Evolutionary conservation across 208 protist species (phyloP).

Genomic region (Leishmania tropica): DNA sequence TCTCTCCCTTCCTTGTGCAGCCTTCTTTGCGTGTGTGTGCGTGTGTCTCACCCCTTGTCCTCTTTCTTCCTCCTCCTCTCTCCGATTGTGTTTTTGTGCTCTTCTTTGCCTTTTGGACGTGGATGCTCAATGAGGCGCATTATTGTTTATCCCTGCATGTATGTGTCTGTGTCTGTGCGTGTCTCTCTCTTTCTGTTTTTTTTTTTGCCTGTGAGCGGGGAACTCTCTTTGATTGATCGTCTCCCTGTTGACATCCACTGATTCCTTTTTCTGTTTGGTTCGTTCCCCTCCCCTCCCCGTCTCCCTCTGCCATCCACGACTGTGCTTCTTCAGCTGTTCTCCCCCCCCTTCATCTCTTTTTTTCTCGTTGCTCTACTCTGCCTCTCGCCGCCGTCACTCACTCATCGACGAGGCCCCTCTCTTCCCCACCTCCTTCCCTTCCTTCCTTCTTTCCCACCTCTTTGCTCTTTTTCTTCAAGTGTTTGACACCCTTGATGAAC

Average conservation of each 20-base stretch:
- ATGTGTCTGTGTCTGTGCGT: background rate
- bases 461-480: constrained; percentile 2
- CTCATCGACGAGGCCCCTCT: background rate
- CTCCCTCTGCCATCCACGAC: too few species aligned
- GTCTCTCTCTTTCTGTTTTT: too few species aligned
- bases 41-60: too few species aligned
- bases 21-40: background rate
- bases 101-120: background rate
- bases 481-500: background rate
- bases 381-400: too few species aligned
- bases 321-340: background rate
- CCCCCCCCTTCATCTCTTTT: background rate
- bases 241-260: too few species aligned
- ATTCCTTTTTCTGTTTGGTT: too few species aligned
- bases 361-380: background rate
- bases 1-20: background rate
- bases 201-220: too few species aligned
- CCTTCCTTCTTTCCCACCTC: background rate
- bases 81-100: background rate
- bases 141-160: background rate
- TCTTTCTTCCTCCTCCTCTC: background rate
- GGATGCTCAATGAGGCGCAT: background rate
- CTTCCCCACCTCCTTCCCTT: background rate
- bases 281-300: too few species aligned
- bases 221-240: too few species aligned